phyloP scores from a whole-genome alignment of 306 rosid species.

The Castanospermum australe region DNA sequence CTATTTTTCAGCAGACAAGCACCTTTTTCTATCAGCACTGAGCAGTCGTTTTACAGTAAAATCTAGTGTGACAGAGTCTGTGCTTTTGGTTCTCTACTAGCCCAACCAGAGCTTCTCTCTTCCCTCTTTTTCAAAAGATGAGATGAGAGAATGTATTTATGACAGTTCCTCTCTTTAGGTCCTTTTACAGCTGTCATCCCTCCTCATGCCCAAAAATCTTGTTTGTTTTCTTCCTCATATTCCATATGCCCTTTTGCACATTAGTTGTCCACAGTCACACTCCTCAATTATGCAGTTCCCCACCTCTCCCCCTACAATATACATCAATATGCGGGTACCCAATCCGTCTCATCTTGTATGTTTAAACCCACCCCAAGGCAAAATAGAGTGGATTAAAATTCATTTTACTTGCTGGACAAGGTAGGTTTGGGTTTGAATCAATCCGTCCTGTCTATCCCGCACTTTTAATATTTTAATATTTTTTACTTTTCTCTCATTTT shows the following conservation, averaged over 20 bases:
- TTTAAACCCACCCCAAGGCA: too few species aligned
- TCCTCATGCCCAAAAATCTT: conserved; percentile 6
- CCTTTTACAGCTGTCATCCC: conserved; percentile 50
- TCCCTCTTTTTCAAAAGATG: conserved; percentile 35
- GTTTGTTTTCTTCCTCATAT: conserved; percentile 31
- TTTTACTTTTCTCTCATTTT: too few species aligned
- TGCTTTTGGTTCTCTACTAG: conserved; percentile 18
- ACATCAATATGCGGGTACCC: too few species aligned
- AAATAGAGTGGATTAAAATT: too few species aligned
- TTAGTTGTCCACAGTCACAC: conserved; percentile 20
- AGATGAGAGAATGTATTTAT: conserved; percentile 29
- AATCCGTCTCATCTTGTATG: too few species aligned
- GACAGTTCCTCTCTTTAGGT: conserved; percentile 30
- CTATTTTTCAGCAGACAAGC: neutral
- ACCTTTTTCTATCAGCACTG: conserved; percentile 6
- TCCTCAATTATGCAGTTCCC: conserved; percentile 36
- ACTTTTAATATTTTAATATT: too few species aligned
- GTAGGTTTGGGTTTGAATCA: too few species aligned
- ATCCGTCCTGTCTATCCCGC: too few species aligned
- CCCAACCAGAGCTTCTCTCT: conserved; percentile 7
- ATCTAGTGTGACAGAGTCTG: neutral
- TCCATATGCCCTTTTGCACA: conserved; percentile 29
- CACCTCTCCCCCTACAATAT: conserved; percentile 4
- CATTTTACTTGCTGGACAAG: too few species aligned
- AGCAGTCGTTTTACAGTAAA: neutral